Evolutionary conservation across 148 eudicot genomes (phyloP).

Genomic region (Simmondsia chinensis): DNA sequence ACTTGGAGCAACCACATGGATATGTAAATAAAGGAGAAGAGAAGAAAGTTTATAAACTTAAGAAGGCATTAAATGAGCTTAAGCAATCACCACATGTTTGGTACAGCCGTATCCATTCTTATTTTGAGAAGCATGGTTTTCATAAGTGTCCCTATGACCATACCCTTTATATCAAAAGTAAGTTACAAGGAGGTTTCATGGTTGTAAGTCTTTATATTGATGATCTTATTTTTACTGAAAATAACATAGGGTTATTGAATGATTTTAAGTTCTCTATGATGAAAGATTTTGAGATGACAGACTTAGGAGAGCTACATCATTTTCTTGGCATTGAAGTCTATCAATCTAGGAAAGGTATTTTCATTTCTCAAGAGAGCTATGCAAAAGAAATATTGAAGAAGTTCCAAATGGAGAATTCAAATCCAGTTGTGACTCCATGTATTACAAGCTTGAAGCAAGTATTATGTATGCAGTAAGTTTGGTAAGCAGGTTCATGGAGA

Average conservation of each 20-base stretch:
- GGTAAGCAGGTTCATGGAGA: conserved; percentile 3
- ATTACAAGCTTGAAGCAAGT: not conserved
- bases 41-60: too few species aligned
- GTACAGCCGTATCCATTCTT: too few species aligned
- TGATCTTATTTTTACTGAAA: not conserved
- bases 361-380: not conserved
- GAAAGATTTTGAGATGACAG: not conserved
- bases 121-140: too few species aligned
- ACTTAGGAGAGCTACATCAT: not conserved
- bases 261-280: not conserved
- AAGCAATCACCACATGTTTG: too few species aligned
- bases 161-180: not conserved
- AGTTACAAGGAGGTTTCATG: not conserved
- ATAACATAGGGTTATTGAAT: not conserved
- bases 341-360: not conserved
- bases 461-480: conserved; percentile 3
- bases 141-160: conserved; percentile 6
- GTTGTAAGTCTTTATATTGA: not conserved
- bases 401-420: not conserved
- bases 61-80: too few species aligned
- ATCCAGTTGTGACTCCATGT: not conserved
- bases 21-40: not conserved
- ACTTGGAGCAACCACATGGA: too few species aligned
- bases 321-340: not conserved
- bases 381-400: not conserved